Evolutionary conservation across 2,329 filamentous ascomycete genomes (phyloP).

Genomic region (Diaporthe ampelina): DNA sequence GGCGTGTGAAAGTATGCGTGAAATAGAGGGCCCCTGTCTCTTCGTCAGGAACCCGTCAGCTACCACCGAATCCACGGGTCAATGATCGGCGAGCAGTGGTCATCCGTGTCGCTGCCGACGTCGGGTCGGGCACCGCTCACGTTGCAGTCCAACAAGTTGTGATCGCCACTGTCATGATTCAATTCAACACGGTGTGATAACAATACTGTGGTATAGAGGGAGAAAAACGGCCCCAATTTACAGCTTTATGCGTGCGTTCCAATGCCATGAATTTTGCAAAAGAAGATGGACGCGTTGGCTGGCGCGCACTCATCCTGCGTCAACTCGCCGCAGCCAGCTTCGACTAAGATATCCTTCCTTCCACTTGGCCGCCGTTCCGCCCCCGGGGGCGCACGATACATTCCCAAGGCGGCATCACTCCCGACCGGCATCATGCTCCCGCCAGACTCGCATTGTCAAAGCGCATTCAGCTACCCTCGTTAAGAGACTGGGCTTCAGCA

Average conservation of each 20-base stretch:
- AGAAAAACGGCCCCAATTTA: background rate
- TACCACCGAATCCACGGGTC: background rate
- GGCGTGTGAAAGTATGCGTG: background rate
- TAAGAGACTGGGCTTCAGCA: background rate
- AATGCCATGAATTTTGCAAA: background rate
- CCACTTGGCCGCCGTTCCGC: constrained; percentile 13
- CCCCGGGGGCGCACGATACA: background rate
- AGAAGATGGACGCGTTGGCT: constrained; percentile 3
- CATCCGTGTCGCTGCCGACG: constrained; percentile 13
- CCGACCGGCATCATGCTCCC: constrained; percentile 26
- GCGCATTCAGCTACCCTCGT: constrained; percentile 3
- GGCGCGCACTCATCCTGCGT: background rate
- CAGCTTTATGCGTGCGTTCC: background rate
- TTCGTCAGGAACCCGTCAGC: background rate
- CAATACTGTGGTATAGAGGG: constrained; percentile 12
- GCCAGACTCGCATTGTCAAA: constrained; percentile 13
- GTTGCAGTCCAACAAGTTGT: constrained; percentile 20
- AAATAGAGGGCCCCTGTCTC: background rate
- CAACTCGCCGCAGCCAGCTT: background rate
- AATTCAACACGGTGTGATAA: constrained; percentile 27
- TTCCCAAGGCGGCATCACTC: constrained; percentile 18
- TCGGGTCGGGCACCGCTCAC: constrained; percentile 29
- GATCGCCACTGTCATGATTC: constrained; percentile 31
- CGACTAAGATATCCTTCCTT: background rate
- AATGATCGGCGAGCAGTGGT: constrained; percentile 9